These are phyloP conservation scores for Dipteronia sinensis DNA, from an alignment of 345 rosid species.

Conservation along the genomic window DNA sequence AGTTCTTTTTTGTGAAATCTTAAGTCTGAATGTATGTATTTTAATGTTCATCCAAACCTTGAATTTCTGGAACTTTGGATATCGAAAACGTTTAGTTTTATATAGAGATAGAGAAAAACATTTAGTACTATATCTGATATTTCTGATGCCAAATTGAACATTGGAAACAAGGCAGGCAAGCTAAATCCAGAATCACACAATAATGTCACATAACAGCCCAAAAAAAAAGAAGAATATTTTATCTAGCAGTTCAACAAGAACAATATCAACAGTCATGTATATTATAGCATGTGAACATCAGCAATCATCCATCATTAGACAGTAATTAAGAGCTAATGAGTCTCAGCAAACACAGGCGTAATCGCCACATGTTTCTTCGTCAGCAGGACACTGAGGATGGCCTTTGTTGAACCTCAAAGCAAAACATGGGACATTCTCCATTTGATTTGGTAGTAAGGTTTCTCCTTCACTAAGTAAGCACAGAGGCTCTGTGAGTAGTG, in stretches of 20 bases:
- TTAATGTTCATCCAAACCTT: neutral
- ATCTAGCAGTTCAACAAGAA: neutral
- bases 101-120: too few species aligned
- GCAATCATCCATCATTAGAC: neutral
- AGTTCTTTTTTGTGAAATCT: too few species aligned
- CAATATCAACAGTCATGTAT: neutral
- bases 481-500: neutral
- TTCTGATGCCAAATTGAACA: too few species aligned
- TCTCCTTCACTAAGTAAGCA: neutral
- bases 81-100: too few species aligned
- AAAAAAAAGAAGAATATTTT: neutral
- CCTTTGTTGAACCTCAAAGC: conserved; percentile 13
- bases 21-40: neutral
- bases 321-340: neutral
- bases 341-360: neutral
- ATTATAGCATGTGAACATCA: neutral
- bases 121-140: too few species aligned
- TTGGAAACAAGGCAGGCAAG: neutral
- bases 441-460: neutral
- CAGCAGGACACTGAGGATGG: conserved; percentile 9
- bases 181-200: neutral
- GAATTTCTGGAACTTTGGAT: neutral
- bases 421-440: conserved; percentile 22
- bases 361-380: conserved; percentile 17
- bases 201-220: neutral